These are phyloP conservation scores for Phytophthora syringae DNA, from an alignment of 352 stramenopile species.

Conservation along the genomic window DNA sequence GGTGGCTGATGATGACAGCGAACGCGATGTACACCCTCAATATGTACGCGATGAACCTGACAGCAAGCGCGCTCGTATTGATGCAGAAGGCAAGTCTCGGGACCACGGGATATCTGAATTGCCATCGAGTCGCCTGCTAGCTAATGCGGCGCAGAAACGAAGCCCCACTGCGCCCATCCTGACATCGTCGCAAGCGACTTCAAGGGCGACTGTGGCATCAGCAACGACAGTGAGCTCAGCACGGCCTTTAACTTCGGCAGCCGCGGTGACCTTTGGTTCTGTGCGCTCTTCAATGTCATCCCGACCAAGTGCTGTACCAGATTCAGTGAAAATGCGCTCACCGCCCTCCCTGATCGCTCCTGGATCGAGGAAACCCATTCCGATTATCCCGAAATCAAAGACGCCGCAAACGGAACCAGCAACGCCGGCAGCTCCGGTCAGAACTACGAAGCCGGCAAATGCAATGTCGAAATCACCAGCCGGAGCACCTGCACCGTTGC, in stretches of 20 bases:
- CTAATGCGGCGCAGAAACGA: background rate
- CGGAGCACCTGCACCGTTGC: background rate
- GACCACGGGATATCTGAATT: background rate
- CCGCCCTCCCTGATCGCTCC: background rate
- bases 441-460: slow-evolving; percentile 3
- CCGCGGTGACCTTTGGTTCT: slow-evolving; percentile 1
- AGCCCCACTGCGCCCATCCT: background rate
- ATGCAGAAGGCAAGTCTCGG: background rate
- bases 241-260: background rate
- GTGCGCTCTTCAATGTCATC: slow-evolving; percentile 1
- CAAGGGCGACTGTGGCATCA: background rate
- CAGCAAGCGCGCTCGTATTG: slow-evolving; percentile 24
- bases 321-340: background rate
- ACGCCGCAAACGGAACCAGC: background rate
- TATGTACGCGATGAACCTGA: background rate
- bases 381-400: background rate
- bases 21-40: background rate
- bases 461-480: background rate
- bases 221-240: background rate
- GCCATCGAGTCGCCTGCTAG: background rate
- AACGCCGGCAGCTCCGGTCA: background rate
- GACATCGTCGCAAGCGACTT: background rate
- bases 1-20: background rate
- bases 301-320: background rate
- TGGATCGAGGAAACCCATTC: background rate